A percentile compares a stretch with the other conserved stretches of the same genome.
These are phyloP conservation scores for Phytophthora ramorum DNA, from an alignment of 352 stramenopile genomes.

Conservation along the genomic window DNA sequence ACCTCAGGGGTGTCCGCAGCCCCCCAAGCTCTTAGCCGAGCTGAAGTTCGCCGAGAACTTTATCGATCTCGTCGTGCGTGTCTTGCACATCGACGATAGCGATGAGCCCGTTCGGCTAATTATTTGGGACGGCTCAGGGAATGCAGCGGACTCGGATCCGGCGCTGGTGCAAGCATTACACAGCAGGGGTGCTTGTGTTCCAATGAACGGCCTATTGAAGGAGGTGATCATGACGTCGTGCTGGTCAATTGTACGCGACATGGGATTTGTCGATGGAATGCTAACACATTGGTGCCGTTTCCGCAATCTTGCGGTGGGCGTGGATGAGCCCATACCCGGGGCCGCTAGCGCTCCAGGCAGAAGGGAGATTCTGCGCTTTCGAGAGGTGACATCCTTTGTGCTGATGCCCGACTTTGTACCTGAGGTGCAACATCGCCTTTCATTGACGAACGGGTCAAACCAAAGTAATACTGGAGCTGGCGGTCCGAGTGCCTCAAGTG, in stretches of 20 bases:
- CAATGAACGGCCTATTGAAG: slow-evolving; percentile 53
- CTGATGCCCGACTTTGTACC: slow-evolving; percentile 53
- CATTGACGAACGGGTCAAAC: slow-evolving; percentile 4
- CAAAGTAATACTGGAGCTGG: not conserved
- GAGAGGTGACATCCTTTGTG: slow-evolving; percentile 72
- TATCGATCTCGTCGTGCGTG: slow-evolving; percentile 67
- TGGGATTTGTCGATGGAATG: slow-evolving; percentile 56
- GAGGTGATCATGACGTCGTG: slow-evolving; percentile 76
- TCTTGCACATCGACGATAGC: slow-evolving; percentile 51
- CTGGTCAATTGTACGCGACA: slow-evolving; percentile 62
- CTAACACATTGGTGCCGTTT: slow-evolving; percentile 72
- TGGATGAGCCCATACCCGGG: slow-evolving; percentile 35
- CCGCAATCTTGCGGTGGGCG: slow-evolving; percentile 65
- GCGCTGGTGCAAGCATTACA: slow-evolving; percentile 30
- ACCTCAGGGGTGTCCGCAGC: slow-evolving; percentile 49
- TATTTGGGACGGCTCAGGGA: slow-evolving; percentile 76
- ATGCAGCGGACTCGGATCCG: slow-evolving; percentile 19
- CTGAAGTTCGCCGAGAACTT: slow-evolving; percentile 57
- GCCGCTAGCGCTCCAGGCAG: slow-evolving; percentile 3
- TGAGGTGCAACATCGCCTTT: slow-evolving; percentile 56
- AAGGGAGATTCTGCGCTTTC: slow-evolving; percentile 58
- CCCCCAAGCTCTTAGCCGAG: slow-evolving; percentile 50
- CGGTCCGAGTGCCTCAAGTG: not conserved
- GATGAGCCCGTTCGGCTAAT: slow-evolving; percentile 47
- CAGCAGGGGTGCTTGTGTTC: slow-evolving; percentile 22